Evolutionary conservation across 2,329 filamentous ascomycete species (phyloP).

Genomic region (Aspergillus thermomutatus): DNA sequence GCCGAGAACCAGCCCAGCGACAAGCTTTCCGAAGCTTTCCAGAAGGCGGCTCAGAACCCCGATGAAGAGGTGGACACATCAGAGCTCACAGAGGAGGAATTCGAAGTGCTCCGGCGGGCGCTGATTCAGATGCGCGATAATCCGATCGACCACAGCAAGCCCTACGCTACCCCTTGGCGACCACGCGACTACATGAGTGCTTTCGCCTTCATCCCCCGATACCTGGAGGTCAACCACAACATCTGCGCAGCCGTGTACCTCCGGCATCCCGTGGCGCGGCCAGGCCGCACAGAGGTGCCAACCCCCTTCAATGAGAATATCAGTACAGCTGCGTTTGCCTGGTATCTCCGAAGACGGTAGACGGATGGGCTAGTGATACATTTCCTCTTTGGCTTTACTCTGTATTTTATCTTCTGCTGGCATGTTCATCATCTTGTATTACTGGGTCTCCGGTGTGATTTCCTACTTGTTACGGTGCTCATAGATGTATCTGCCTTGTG

Average conservation of each 20-base stretch:
- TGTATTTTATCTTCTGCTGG: slow-evolving; percentile 20
- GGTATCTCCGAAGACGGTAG: slow-evolving; percentile 84
- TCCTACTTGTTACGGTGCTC: slow-evolving; percentile 13
- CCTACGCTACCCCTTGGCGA: slow-evolving; percentile 87
- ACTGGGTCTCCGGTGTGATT: slow-evolving; percentile 30
- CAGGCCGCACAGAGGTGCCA: slow-evolving; percentile 76
- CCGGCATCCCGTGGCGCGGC: slow-evolving; percentile 84
- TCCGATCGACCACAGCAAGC: slow-evolving; percentile 70
- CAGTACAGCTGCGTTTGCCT: slow-evolving; percentile 84
- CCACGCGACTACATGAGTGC: slow-evolving; percentile 83
- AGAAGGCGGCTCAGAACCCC: slow-evolving; percentile 28
- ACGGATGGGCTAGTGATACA: slow-evolving; percentile 12
- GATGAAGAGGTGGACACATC: slow-evolving; percentile 37
- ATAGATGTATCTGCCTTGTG: slow-evolving; percentile 24
- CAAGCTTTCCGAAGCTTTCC: slow-evolving; percentile 33
- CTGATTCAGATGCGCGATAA: slow-evolving; percentile 68
- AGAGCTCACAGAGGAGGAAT: slow-evolving; percentile 48
- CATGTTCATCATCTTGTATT: slow-evolving; percentile 32
- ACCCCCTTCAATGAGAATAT: slow-evolving; percentile 70
- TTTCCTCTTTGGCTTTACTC: slow-evolving; percentile 9
- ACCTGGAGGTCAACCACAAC: slow-evolving; percentile 96
- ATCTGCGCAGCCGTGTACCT: slow-evolving; percentile 95
- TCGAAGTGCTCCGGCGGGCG: slow-evolving; percentile 51
- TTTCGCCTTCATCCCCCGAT: slow-evolving; percentile 92
- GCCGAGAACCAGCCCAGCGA: slow-evolving; percentile 18